These are phyloP conservation scores for Bondarzewia mesenterica DNA, from an alignment of 1,284 basidiomycete genomes.

Conservation along the genomic window DNA sequence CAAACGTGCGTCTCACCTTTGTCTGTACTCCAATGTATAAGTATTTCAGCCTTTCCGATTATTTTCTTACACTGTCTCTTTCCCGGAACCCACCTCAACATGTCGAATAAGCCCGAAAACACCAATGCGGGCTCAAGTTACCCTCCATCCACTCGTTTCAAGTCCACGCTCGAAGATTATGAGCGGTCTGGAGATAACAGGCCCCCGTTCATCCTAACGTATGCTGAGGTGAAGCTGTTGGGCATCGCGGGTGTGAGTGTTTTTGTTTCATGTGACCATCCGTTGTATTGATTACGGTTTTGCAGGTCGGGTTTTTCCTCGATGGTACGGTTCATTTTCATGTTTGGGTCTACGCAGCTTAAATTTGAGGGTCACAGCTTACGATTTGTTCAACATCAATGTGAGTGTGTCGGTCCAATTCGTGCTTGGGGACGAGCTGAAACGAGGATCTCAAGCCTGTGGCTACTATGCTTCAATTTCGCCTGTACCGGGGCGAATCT, in stretches of 20 bases:
- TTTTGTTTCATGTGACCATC: background rate
- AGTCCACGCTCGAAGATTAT: conserved; percentile 34
- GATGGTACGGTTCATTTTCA: conserved; percentile 38
- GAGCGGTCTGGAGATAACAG: conserved; percentile 33
- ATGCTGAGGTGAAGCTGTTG: conserved; percentile 46
- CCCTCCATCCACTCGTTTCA: background rate
- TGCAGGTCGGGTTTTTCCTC: conserved; percentile 60
- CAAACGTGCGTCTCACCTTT: background rate
- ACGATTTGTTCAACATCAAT: conserved; percentile 76
- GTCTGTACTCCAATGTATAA: background rate
- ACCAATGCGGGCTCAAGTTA: background rate
- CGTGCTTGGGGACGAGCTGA: conserved; percentile 1
- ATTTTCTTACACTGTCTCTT: background rate
- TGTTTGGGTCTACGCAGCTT: background rate
- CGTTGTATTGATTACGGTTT: background rate
- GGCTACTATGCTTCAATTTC: conserved; percentile 68
- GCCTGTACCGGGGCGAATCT: conserved; percentile 47
- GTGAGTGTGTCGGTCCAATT: conserved; percentile 25
- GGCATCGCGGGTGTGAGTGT: conserved; percentile 49
- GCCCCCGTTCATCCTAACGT: conserved; percentile 38
- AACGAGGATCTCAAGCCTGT: conserved; percentile 42
- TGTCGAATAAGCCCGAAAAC: background rate
- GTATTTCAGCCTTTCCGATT: background rate
- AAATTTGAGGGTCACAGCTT: conserved; percentile 32
- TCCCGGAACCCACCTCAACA: background rate